Evolutionary conservation across 257 asterid genomes (phyloP).

Genomic region (Nicotiana otophora): DNA sequence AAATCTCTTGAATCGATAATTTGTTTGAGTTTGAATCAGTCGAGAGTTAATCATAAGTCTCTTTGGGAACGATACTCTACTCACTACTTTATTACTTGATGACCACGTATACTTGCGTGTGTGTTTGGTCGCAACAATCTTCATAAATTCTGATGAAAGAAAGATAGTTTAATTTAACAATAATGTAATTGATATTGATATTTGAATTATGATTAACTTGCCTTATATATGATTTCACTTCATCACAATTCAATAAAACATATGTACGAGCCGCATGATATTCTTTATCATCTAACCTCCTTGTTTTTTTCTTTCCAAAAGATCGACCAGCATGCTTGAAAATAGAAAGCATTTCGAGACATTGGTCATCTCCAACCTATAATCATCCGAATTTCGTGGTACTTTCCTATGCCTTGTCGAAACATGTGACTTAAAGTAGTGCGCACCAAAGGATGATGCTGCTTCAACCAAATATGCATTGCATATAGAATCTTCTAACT

Average conservation of each 20-base stretch:
- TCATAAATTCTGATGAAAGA: not conserved
- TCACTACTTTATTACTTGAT: too few relatives aligned
- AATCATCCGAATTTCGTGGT: not conserved
- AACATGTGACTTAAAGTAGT: not conserved
- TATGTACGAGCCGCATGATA: not conserved
- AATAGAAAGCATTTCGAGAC: not conserved
- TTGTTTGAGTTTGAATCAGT: too few relatives aligned
- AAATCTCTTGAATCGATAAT: too few relatives aligned
- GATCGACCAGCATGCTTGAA: not conserved
- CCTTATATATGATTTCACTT: not conserved
- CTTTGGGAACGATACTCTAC: too few relatives aligned
- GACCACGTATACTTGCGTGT: too few relatives aligned
- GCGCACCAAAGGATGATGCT: not conserved
- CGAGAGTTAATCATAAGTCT: too few relatives aligned
- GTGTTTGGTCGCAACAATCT: too few relatives aligned
- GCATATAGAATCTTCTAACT: not conserved
- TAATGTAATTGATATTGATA: not conserved
- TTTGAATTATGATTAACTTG: not conserved
- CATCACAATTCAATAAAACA: not conserved
- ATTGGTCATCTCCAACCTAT: not conserved
- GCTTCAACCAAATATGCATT: not conserved
- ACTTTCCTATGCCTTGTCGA: not conserved
- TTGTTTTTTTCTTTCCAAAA: not conserved
- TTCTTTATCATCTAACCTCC: not conserved
- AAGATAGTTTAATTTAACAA: not conserved